A percentile compares a stretch with the other conserved stretches of the same genome.
phyloP scores from a whole-genome alignment of 2,329 filamentous ascomycete genomes.

The Pyricularia grisea region DNA sequence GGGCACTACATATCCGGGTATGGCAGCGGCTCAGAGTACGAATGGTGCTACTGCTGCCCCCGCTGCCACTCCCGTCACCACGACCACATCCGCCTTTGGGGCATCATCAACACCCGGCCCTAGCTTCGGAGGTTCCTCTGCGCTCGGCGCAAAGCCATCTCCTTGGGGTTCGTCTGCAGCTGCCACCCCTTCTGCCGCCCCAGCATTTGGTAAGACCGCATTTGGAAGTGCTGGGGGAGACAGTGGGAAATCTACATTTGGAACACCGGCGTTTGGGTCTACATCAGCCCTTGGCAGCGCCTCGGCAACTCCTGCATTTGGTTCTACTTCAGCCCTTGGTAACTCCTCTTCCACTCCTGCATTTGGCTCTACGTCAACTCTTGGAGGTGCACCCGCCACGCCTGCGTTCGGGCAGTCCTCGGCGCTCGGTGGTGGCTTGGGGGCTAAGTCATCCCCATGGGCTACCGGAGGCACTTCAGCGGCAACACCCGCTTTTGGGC shows the following conservation, averaged over 20 bases:
- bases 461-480: constrained; percentile 24
- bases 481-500: constrained; percentile 41
- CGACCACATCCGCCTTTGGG: constrained; percentile 30
- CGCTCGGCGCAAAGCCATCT: constrained; percentile 40
- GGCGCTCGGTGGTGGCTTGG: constrained; percentile 22
- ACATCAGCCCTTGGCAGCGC: too few relatives aligned
- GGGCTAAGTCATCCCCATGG: constrained; percentile 45
- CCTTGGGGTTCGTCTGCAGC: constrained; percentile 33
- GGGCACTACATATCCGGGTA: constrained; percentile 62
- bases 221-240: constrained; percentile 25
- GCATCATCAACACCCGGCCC: constrained; percentile 25
- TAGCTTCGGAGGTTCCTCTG: constrained; percentile 37
- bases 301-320: constrained; percentile 11
- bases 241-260: constrained; percentile 19
- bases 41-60: constrained; percentile 10
- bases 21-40: constrained; percentile 39
- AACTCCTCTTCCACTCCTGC: constrained; percentile 11
- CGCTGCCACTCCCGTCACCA: constrained; percentile 17
- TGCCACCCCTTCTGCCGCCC: constrained; percentile 21
- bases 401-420: constrained; percentile 39
- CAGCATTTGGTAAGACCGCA: constrained; percentile 33
- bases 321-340: constrained; percentile 21
- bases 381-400: constrained; percentile 33
- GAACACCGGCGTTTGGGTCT: constrained; percentile 28
- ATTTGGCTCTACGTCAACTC: constrained; percentile 32